Percentiles rank a stretch among this genome's conserved stretches.
Conservation (phyloP, 1,139 yeast genomes). For the Blastobotrys indianensis region DNA sequence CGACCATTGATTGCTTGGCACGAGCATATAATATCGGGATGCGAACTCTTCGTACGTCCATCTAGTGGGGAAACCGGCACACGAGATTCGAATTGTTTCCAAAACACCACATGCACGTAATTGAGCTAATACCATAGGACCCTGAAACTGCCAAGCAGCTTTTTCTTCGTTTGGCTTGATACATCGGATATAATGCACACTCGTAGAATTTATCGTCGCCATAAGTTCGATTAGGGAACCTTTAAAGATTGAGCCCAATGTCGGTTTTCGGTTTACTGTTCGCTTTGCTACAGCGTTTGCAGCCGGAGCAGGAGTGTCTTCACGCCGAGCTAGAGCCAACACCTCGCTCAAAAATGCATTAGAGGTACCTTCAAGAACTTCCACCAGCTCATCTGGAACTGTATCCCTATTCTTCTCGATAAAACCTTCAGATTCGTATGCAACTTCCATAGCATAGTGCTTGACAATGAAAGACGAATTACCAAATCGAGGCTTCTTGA, state of each 20-base stretch:
- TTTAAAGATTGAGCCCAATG: slow-evolving; percentile 91
- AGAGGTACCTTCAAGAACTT: slow-evolving; percentile 64
- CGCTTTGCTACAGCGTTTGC: slow-evolving; percentile 30
- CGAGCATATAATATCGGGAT: slow-evolving; percentile 76
- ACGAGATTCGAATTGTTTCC: slow-evolving; percentile 92
- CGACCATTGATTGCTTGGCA: slow-evolving; percentile 66
- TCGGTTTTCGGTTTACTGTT: slow-evolving; percentile 71
- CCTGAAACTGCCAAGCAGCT: slow-evolving; percentile 94
- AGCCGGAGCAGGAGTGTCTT: slow-evolving; percentile 45
- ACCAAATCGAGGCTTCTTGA: slow-evolving; percentile 93
- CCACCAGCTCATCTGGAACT: slow-evolving; percentile 92
- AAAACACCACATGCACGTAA: slow-evolving; percentile 97
- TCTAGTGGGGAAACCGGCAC: slow-evolving; percentile 97
- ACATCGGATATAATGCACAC: slow-evolving; percentile 95
- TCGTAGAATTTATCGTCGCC: slow-evolving; percentile 88
- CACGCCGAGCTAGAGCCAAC: slow-evolving; percentile 57
- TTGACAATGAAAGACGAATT: slow-evolving; percentile 84
- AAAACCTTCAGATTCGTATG: slow-evolving; percentile 90
- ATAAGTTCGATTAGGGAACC: slow-evolving; percentile 86
- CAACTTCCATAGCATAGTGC: slow-evolving; percentile 92
- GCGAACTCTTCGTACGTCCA: slow-evolving; percentile 96
- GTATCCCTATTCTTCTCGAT: slow-evolving; percentile 97
- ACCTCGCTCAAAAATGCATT: slow-evolving; percentile 62
- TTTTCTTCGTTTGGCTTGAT: slow-evolving; percentile 94
- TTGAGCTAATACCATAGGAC: slow-evolving; percentile 91